Conservation (phyloP, 352 stramenopile genomes). For the Pythium dissotocum region DNA sequence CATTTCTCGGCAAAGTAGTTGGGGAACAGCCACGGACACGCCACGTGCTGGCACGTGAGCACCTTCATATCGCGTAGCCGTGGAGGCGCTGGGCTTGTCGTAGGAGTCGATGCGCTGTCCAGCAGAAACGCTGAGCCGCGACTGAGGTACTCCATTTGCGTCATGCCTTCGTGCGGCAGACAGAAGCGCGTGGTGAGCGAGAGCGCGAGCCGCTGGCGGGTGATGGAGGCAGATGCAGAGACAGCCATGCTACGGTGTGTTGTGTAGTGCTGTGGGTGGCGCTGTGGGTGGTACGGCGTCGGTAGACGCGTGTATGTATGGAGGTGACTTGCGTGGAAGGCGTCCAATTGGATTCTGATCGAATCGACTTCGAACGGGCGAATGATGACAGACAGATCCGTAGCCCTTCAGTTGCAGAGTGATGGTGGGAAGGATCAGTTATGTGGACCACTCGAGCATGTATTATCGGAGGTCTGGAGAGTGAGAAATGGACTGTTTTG, state of each 20-base stretch:
- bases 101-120: slow-evolving; percentile 19
- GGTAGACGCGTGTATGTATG: background rate
- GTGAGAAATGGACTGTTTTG: background rate
- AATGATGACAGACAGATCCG: background rate
- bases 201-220: slow-evolving; percentile 45
- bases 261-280: too few relatives aligned
- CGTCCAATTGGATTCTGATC: slow-evolving; percentile 12
- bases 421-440: background rate
- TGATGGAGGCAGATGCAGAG: slow-evolving; percentile 1
- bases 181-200: slow-evolving; percentile 81
- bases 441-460: background rate
- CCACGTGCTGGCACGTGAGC: slow-evolving; percentile 81
- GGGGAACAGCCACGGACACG: slow-evolving; percentile 79
- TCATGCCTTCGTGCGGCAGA: slow-evolving; percentile 78
- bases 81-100: background rate
- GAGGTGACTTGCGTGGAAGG: background rate
- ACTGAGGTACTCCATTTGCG: slow-evolving; percentile 72
- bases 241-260: background rate
- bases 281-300: too few relatives aligned
- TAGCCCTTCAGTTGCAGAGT: background rate
- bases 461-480: background rate
- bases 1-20: slow-evolving; percentile 77
- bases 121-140: slow-evolving; percentile 72
- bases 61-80: slow-evolving; percentile 29
- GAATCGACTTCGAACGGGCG: background rate